A percentile compares a stretch with the other conserved stretches of the same genome.
phyloP scores from a whole-genome alignment of 1,139 yeast species.

The Geotrichum cucujoidarum region DNA sequence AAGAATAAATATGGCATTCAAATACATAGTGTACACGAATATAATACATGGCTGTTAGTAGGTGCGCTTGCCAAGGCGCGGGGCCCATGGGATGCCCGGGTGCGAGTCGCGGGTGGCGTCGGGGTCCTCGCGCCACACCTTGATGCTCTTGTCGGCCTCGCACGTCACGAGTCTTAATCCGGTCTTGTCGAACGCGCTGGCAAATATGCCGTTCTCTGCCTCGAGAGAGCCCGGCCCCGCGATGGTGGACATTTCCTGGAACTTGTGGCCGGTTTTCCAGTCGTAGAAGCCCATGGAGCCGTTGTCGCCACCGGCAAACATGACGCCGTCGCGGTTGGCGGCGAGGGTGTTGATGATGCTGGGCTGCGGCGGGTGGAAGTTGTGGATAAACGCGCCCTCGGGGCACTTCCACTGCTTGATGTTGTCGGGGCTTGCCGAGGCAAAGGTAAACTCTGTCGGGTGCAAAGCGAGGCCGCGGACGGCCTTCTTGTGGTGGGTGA shows the following conservation, averaged over 20 bases:
- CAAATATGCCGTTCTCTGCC: conserved; percentile 62
- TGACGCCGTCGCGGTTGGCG: conserved; percentile 59
- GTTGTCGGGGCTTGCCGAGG: conserved; percentile 75
- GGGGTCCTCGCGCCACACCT: conserved; percentile 66
- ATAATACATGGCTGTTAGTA: no score
- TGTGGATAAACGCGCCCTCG: conserved; percentile 62
- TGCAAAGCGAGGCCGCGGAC: conserved; percentile 70
- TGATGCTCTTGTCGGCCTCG: conserved; percentile 84
- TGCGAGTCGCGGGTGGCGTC: conserved; percentile 44
- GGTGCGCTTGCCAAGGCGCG: conserved; percentile 24
- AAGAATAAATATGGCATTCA: no score
- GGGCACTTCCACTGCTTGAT: conserved; percentile 83
- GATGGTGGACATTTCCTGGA: conserved; percentile 51
- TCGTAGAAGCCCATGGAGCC: conserved; percentile 77
- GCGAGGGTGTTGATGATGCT: conserved; percentile 65
- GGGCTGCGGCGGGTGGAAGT: conserved; percentile 44
- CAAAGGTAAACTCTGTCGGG: conserved; percentile 69
- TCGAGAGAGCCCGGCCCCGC: conserved; percentile 67
- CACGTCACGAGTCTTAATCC: conserved; percentile 81
- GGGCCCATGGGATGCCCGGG: conserved; percentile 49
- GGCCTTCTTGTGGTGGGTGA: conserved; percentile 82
- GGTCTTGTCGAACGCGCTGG: conserved; percentile 71
- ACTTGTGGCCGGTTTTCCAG: conserved; percentile 62
- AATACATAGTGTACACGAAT: no score
- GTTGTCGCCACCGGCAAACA: conserved; percentile 81